Evolutionary conservation across 306 rosid species (phyloP).

Genomic region (Medicago arabica): DNA sequence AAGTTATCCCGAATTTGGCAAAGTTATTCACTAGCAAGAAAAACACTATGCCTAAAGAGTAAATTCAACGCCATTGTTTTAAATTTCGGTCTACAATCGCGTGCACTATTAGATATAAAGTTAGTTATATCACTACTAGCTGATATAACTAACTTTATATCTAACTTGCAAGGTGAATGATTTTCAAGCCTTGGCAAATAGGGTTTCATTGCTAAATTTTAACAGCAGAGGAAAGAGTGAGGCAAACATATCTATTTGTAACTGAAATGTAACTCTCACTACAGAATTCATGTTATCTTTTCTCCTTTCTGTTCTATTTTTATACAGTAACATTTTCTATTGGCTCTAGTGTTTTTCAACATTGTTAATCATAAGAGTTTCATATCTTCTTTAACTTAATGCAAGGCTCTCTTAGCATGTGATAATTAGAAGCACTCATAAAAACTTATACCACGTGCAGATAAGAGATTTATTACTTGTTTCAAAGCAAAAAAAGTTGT

Average conservation of each 20-base stretch:
- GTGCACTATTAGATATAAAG: too few relatives aligned
- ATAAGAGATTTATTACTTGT: neutral
- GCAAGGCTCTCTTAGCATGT: neutral
- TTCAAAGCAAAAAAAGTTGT: neutral
- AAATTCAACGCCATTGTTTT: neutral
- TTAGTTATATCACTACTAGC: too few relatives aligned
- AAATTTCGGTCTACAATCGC: neutral
- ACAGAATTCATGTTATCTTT: neutral
- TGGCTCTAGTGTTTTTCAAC: conserved; percentile 18
- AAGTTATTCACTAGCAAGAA: conserved; percentile 65
- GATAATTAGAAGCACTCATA: neutral
- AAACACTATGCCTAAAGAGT: conserved; percentile 11
- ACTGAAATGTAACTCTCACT: neutral
- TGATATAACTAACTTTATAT: too few relatives aligned
- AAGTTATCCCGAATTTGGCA: conserved; percentile 68
- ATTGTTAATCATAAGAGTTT: conserved; percentile 19
- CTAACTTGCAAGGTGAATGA: neutral
- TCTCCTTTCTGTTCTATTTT: neutral
- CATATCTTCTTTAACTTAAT: neutral
- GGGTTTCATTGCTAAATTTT: conserved; percentile 1
- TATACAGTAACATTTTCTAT: neutral
- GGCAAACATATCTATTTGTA: conserved; percentile 25
- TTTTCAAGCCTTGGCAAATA: neutral
- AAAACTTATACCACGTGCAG: neutral
- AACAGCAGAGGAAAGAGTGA: conserved; percentile 36